Percentiles rank a stretch among this genome's conserved stretches.
Conservation (phyloP, 345 rosid species). For the Conringia planisiliqua region DNA sequence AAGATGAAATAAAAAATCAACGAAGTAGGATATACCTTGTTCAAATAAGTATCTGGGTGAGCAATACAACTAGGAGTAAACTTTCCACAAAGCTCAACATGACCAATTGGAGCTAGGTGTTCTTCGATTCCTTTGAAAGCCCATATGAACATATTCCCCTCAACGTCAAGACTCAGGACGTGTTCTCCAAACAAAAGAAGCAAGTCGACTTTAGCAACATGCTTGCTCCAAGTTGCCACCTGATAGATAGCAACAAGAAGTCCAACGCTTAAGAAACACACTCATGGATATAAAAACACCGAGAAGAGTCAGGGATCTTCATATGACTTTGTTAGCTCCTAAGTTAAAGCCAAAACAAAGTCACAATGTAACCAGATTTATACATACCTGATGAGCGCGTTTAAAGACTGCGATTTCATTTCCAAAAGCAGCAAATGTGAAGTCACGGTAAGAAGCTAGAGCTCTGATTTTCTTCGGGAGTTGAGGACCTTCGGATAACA, state of each 20-base stretch:
- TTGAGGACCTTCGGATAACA: conserved; percentile 58
- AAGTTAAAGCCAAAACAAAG: too few species aligned
- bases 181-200: conserved; percentile 83
- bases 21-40: conserved; percentile 52
- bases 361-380: not conserved
- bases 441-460: conserved; percentile 77
- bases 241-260: conserved; percentile 31
- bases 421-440: conserved; percentile 80
- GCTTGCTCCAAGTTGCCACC: conserved; percentile 89
- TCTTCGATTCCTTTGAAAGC: conserved; percentile 69
- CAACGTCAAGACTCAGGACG: conserved; percentile 64
- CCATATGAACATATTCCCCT: conserved; percentile 77
- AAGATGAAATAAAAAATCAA: not conserved
- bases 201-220: conserved; percentile 67
- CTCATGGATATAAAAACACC: too few species aligned
- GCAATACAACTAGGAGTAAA: conserved; percentile 75
- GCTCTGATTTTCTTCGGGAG: conserved; percentile 88
- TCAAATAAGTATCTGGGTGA: conserved; percentile 93
- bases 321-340: too few species aligned
- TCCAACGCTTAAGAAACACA: not conserved
- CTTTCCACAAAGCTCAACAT: conserved; percentile 46
- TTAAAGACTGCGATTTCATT: conserved; percentile 67
- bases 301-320: too few species aligned
- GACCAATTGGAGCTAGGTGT: conserved; percentile 61
- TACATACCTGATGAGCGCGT: conserved; percentile 87